These are phyloP conservation scores for Lathyrus aphaca DNA, from an alignment of 306 rosid genomes.

Conservation along the genomic window DNA sequence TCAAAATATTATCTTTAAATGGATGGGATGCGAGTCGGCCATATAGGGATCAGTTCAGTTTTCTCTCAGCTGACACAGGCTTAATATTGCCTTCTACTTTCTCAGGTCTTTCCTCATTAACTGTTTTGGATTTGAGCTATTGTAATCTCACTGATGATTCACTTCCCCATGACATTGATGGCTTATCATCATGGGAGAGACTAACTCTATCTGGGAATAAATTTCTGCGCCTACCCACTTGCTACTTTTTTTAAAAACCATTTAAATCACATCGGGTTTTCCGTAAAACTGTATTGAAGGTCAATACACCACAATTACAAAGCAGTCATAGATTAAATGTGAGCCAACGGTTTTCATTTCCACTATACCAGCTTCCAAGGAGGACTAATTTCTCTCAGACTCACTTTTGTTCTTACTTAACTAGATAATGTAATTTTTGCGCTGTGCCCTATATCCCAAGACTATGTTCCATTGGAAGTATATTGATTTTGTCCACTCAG, in stretches of 20 bases:
- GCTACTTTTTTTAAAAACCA: conserved; percentile 5
- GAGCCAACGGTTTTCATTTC: no score
- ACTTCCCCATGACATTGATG: not conserved
- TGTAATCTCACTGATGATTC: conserved; percentile 24
- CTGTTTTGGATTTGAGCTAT: conserved; percentile 23
- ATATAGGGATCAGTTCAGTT: not conserved
- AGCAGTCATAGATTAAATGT: no score
- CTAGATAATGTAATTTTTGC: not conserved
- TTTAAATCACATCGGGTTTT: no score
- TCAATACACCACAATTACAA: no score
- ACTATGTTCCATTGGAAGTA: not conserved
- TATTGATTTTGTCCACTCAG: no score
- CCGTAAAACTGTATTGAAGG: no score
- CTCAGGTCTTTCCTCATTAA: conserved; percentile 1
- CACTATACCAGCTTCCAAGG: not conserved
- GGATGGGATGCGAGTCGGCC: not conserved
- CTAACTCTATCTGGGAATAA: conserved; percentile 31
- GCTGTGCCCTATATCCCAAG: not conserved
- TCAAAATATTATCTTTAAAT: conserved; percentile 5
- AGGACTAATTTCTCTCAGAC: not conserved
- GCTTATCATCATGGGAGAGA: conserved; percentile 26
- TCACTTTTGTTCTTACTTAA: not conserved
- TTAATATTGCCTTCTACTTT: not conserved
- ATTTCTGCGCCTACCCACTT: not conserved
- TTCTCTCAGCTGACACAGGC: not conserved